Base-by-base conservation (phyloP, 176 grass and related monocot genomes). In the Triticum aestivum region DNA sequence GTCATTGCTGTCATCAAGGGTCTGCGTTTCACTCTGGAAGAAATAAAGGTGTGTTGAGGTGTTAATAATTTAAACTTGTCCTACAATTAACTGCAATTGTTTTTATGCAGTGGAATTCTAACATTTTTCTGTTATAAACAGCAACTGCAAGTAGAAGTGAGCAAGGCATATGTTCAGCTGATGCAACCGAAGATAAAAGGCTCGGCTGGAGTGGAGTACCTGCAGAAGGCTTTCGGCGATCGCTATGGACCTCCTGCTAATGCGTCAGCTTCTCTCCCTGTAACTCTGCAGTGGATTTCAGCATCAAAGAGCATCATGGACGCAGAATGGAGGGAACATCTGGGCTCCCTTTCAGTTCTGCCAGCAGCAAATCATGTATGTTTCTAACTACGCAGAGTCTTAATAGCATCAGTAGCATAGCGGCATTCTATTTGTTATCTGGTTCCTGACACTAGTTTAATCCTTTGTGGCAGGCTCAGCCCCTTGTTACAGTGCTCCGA, bases 191-290 rank as follows among this genome's bases (percentile, higher is more conserved):
- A 89, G 21, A 84, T 99, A 73, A 93, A 93, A 89, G 94, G 92
- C 29, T 91, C 90, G 69, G 90, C 80, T 12, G 97, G 97, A 89
- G 82, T 94, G 42, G 94, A 94, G 58, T 99, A 99, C 77, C 85
- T 99, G 83, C 92, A 94, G 68, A 93, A 99, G 77, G 97, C 94
- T 82, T 99, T 99, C 80, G 11, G 82, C 21, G 94, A 94, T 82
- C 94, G 73, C 26, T 94, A 85, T 75, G 92, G 94, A 38, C 73
- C 82, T 77, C 90, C 93, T 58, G 76, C 69, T 34, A 85, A 47
- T 74, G 94, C 90, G 73, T 71, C 84, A 65, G 68, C 45, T 39
- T 83, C 88, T 79, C 88, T 99, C 34, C 92, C 92, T 35, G 45
- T 77, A 17, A 94, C 85, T 74, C 2, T 35, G 34, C 82, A 80